Percentiles rank a stretch among this genome's conserved stretches.
phyloP scores from a whole-genome alignment of 1,284 basidiomycete species.

The Amylostereum areolatum region DNA sequence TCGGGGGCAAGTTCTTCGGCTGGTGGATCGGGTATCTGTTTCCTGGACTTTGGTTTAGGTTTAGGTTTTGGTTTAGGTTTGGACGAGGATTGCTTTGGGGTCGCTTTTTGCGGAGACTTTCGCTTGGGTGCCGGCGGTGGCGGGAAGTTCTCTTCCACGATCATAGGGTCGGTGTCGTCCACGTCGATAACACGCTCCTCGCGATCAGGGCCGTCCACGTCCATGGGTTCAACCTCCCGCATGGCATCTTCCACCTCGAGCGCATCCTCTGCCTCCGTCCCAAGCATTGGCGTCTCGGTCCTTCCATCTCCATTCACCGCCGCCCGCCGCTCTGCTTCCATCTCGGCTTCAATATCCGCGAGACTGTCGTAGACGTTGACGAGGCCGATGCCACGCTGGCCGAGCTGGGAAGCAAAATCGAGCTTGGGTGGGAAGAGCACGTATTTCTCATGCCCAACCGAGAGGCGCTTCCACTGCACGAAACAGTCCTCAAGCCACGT shows the following conservation, averaged over 20 bases:
- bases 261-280: conserved; percentile 18
- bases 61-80: too few species aligned
- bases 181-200: conserved; percentile 7
- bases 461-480: conserved; percentile 65
- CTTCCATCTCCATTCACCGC: too few species aligned
- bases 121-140: too few species aligned
- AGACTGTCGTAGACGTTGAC: conserved; percentile 23
- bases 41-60: too few species aligned
- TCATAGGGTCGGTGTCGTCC: too few species aligned
- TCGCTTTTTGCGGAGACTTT: too few species aligned
- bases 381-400: conserved; percentile 41
- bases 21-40: neutral
- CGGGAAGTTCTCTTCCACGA: too few species aligned
- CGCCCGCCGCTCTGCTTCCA: too few species aligned
- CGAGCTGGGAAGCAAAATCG: conserved; percentile 59
- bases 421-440: conserved; percentile 59
- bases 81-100: too few species aligned
- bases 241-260: conserved; percentile 20
- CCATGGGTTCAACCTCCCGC: too few species aligned
- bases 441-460: conserved; percentile 57
- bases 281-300: too few species aligned
- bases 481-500: conserved; percentile 88
- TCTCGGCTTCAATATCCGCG: conserved; percentile 24
- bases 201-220: too few species aligned
- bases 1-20: neutral